phyloP scores from a whole-genome alignment of 495 filamentous ascomycete species.

The Sordaria brevicollis region DNA sequence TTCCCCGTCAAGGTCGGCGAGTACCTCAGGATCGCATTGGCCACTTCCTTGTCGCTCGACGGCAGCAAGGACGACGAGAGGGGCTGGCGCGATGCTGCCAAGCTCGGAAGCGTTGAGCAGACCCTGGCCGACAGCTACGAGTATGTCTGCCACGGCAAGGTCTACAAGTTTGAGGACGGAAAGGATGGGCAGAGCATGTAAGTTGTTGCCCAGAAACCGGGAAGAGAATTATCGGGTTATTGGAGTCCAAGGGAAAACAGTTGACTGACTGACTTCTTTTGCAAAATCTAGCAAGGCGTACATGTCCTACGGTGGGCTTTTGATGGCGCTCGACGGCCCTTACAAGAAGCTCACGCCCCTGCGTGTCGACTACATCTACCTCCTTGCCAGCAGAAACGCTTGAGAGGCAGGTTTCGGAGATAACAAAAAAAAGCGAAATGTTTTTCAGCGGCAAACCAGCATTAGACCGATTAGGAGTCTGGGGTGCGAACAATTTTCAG shows the following conservation, averaged over 20 bases:
- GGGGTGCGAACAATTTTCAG: not conserved
- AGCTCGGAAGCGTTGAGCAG: constrained; percentile 44
- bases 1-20: constrained; percentile 68
- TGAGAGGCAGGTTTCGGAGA: not conserved
- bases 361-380: constrained; percentile 84
- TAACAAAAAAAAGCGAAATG: not conserved
- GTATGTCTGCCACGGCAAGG: constrained; percentile 96
- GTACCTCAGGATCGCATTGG: constrained; percentile 65
- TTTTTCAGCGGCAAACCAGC: not conserved
- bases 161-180: constrained; percentile 92
- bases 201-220: constrained; percentile 23
- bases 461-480: not conserved
- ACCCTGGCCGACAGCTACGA: constrained; percentile 87
- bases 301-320: constrained; percentile 80
- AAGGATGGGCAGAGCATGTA: constrained; percentile 73
- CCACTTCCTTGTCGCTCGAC: constrained; percentile 76
- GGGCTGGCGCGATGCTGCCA: constrained; percentile 70
- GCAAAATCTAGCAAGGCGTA: constrained; percentile 64
- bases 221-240: not conserved
- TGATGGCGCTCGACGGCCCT: constrained; percentile 84
- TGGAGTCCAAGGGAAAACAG: not conserved
- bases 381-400: constrained; percentile 43
- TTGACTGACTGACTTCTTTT: constrained; percentile 11
- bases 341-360: constrained; percentile 91
- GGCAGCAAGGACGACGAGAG: constrained; percentile 57